Percentiles rank a stretch among this genome's conserved stretches.
Evolutionary conservation across 805 yeast genomes (phyloP).

Genomic region (Saturnispora mendoncae): DNA sequence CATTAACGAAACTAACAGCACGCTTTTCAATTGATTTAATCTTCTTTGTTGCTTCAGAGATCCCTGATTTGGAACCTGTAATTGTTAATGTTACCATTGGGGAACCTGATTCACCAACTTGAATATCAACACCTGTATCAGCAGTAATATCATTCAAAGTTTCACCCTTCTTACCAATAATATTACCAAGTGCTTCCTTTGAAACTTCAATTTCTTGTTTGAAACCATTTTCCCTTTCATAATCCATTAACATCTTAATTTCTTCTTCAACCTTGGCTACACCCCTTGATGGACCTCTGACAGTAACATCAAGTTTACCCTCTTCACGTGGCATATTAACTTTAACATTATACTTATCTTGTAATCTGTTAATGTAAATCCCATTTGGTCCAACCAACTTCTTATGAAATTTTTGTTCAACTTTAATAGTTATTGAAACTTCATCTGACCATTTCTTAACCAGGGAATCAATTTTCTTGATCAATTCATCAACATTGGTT

Average conservation of each 20-base stretch:
- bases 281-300: conserved; percentile 87
- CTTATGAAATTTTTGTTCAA: conserved; percentile 74
- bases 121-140: conserved; percentile 51
- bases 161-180: conserved; percentile 87
- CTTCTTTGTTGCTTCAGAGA: conserved; percentile 59
- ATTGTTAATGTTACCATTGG: conserved; percentile 53
- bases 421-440: conserved; percentile 48
- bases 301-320: conserved; percentile 52
- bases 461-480: conserved; percentile 44
- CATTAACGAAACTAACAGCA: conserved; percentile 51
- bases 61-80: conserved; percentile 68
- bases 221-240: conserved; percentile 80
- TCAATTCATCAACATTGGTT: conserved; percentile 68
- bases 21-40: conserved; percentile 58
- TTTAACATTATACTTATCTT: conserved; percentile 75
- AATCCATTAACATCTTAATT: conserved; percentile 70
- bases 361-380: conserved; percentile 70
- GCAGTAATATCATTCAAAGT: conserved; percentile 73
- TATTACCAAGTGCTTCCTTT: conserved; percentile 62
- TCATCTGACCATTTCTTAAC: conserved; percentile 82
- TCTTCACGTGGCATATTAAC: conserved; percentile 64
- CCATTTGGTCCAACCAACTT: conserved; percentile 80
- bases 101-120: conserved; percentile 30
- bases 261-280: conserved; percentile 79
- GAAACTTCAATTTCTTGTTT: conserved; percentile 60